Base-by-base conservation (phyloP, 2,329 filamentous ascomycete species). In the Talaromyces piceae region DNA sequence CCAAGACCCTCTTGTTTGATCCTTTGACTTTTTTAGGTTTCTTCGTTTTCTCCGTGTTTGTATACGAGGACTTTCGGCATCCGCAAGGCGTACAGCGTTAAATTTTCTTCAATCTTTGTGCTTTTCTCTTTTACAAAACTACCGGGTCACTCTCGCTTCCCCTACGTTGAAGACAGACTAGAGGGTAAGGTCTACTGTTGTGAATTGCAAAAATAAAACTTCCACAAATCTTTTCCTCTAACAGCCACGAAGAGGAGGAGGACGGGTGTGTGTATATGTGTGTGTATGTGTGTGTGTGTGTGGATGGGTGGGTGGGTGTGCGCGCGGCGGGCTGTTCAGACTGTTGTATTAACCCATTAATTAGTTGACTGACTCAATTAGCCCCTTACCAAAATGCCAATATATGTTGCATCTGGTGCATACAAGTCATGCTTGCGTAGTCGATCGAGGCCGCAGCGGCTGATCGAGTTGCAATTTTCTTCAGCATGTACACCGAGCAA, bases 41-140 rank as follows among this genome's bases (percentile, higher is more conserved):
- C 37, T 52, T 33, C 28, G 39, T 52, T 45, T 33, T 25, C 4
- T 33, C 41, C 20, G 28, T 53, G 20, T 39, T 41, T 26, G 23
- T 28, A 18, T 47, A 37, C 41, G 39, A 54, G 50, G 47, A 50
- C 44, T 50, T 46, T 50, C 41, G 47, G 51, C 47, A 54, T 54
- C 45, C 33, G 43, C 45, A 48, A 50, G 51, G 47, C 51, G 51
- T 54, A 54, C 48, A 54, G 47, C 47, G 51, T 26, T 49, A 26
- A n/a, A n/a, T n/a, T 49, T 45, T 12, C 44, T 41, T 43, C 27
- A 27, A 18, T 37, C 16, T 16, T 37, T 8, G 31, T 33, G n/a
- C 20, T 16, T 47, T 33, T 37, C 4, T n/a, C n/a, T 46, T 30
- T 26, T 13, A 20, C n/a, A n/a, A n/a, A n/a, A n/a, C n/a, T n/a